Evolutionary conservation across 176 grass and related monocot species (phyloP).

Genomic region (maize (Zea mays)): DNA sequence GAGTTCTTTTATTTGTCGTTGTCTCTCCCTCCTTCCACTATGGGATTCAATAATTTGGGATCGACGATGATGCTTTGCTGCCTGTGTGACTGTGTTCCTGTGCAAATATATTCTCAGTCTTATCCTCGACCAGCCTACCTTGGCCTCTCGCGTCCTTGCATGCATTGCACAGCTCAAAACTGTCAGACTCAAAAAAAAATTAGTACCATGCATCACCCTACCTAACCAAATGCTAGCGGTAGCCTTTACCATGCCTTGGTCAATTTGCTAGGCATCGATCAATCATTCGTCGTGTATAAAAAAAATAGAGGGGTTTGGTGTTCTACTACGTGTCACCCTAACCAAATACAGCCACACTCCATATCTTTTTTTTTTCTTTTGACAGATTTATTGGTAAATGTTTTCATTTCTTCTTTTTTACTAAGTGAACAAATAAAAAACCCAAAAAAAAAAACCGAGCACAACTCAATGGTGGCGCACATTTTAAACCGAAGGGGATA

Average conservation of each 20-base stretch:
- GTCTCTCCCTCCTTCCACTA: background rate
- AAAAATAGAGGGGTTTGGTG: background rate
- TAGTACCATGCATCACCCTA: background rate
- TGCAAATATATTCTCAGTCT: background rate
- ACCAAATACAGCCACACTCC: background rate
- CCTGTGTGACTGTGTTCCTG: background rate
- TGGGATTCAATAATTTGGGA: constrained; percentile 22
- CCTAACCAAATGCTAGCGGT: background rate
- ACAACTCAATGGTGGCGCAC: too few species aligned
- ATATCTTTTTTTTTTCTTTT: too few species aligned
- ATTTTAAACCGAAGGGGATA: too few species aligned
- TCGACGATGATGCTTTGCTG: too few species aligned
- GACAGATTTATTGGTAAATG: background rate
- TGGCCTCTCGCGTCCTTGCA: constrained; percentile 5
- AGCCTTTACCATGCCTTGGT: background rate
- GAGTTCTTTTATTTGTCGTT: constrained; percentile 24
- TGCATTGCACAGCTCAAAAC: background rate
- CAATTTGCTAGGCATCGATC: background rate
- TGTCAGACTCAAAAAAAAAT: background rate
- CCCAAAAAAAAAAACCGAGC: background rate
- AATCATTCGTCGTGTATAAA: background rate
- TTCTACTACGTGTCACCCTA: background rate
- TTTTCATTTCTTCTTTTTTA: too few species aligned
- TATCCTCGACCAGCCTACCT: constrained; percentile 27
- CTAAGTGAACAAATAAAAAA: background rate